phyloP scores from a whole-genome alignment of 768 basidiomycete species.

The Boletus speciosus region DNA sequence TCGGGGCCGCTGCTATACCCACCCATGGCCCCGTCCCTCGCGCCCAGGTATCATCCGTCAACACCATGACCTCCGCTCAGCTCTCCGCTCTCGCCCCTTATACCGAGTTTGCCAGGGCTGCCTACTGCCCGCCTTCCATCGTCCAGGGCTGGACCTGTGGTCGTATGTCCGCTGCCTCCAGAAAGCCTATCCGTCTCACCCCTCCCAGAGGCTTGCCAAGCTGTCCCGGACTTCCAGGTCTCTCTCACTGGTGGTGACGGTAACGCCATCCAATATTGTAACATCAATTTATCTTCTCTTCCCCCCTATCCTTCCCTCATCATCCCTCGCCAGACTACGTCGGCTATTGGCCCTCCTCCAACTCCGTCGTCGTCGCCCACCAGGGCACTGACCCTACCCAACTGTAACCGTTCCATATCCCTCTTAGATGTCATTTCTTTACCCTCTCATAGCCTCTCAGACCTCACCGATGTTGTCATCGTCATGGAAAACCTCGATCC shows the following conservation, averaged over 20 bases:
- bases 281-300: conserved; percentile 1
- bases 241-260: conserved; percentile 50
- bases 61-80: conserved; percentile 26
- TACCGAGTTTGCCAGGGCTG: conserved; percentile 52
- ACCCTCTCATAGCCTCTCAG: conserved; percentile 37
- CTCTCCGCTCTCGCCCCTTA: conserved; percentile 43
- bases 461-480: conserved; percentile 49
- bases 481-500: conserved; percentile 37
- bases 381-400: conserved; percentile 58
- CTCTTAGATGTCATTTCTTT: neutral
- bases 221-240: conserved; percentile 37
- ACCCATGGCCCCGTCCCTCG: neutral
- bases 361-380: conserved; percentile 56
- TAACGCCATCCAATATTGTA: conserved; percentile 46
- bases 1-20: conserved; percentile 4
- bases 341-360: conserved; percentile 50
- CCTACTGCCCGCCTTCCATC: conserved; percentile 44
- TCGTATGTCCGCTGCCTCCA: conserved; percentile 19
- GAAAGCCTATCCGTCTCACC: neutral
- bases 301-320: neutral
- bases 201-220: conserved; percentile 32
- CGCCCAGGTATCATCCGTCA: conserved; percentile 9
- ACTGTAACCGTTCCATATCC: conserved; percentile 36
- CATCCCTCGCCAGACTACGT: conserved; percentile 41
- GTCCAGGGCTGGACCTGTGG: conserved; percentile 45